phyloP scores from a whole-genome alignment of 805 yeast species.

The Candida michaelii region DNA sequence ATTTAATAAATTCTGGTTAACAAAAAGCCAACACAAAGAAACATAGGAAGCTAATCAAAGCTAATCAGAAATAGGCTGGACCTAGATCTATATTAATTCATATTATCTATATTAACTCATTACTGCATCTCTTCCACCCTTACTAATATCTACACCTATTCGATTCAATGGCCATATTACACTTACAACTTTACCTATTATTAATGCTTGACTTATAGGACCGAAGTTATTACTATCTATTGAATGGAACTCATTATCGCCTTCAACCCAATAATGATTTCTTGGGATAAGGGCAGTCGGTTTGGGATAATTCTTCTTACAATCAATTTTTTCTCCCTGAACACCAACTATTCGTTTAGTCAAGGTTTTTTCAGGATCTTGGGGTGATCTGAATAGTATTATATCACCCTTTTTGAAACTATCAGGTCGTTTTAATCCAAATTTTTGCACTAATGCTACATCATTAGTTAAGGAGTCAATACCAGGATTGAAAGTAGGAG shows the following conservation, averaged over 20 bases:
- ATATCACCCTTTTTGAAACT: constrained; percentile 65
- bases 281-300: constrained; percentile 62
- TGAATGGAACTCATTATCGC: constrained; percentile 78
- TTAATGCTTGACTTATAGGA: constrained; percentile 78
- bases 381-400: constrained; percentile 74
- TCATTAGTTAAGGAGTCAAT: constrained; percentile 47
- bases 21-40: no score
- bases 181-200: constrained; percentile 69
- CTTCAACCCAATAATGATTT: constrained; percentile 92
- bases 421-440: constrained; percentile 47
- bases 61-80: no score
- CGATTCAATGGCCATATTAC: constrained; percentile 66
- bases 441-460: constrained; percentile 70
- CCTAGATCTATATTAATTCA: no score
- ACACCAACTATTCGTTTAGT: constrained; percentile 78
- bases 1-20: no score
- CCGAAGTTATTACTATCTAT: constrained; percentile 88
- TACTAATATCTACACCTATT: constrained; percentile 25
- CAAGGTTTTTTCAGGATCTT: constrained; percentile 71
- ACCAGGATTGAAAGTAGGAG: constrained; percentile 82
- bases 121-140: constrained; percentile 27
- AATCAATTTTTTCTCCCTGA: constrained; percentile 66
- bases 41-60: no score
- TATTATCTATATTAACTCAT: constrained; percentile 4
- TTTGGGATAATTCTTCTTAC: constrained; percentile 69